A percentile compares a stretch with the other conserved stretches of the same genome.
Evolutionary conservation across 176 grass and related monocot species (phyloP).

Genomic region (Oryza rufipogon): DNA sequence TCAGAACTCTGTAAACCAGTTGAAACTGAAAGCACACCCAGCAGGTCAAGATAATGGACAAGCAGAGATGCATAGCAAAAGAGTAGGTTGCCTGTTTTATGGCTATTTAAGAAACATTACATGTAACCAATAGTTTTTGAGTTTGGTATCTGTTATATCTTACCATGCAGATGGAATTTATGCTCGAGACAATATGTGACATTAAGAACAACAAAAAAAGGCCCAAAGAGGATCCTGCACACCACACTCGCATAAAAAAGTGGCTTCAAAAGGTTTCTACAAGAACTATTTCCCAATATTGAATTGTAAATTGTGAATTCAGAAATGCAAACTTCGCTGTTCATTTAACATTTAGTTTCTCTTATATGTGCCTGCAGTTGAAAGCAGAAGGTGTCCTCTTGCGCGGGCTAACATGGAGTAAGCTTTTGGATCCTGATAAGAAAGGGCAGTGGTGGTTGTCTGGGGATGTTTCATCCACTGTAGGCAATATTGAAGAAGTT

Average conservation of each 20-base stretch:
- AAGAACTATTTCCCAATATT: not conserved
- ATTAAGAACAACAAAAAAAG: constrained; percentile 98
- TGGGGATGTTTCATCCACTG: constrained; percentile 52
- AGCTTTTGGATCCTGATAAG: constrained; percentile 81
- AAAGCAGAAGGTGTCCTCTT: constrained; percentile 75
- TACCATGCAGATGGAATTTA: constrained; percentile 85
- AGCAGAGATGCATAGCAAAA: constrained; percentile 63
- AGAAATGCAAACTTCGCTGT: not conserved
- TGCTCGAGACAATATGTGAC: constrained; percentile 92
- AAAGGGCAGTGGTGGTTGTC: constrained; percentile 98
- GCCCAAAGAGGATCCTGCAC: constrained; percentile 71
- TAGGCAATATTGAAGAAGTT: constrained; percentile 61
- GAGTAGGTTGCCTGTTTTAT: constrained; percentile 59
- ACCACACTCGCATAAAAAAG: constrained; percentile 82
- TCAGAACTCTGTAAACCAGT: constrained; percentile 70
- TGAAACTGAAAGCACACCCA: constrained; percentile 66
- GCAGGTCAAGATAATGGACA: constrained; percentile 52
- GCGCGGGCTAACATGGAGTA: constrained; percentile 79
- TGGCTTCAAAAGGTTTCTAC: constrained; percentile 90
- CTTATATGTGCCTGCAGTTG: constrained; percentile 50
- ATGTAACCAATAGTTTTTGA: constrained; percentile 24
- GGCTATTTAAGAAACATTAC: constrained; percentile 29
- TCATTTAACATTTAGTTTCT: constrained; percentile 19
- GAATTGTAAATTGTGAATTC: constrained; percentile 6
- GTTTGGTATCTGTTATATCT: constrained; percentile 38